These are phyloP conservation scores for Claviceps cyperi DNA, from an alignment of 2,329 filamentous ascomycete genomes.

Conservation along the genomic window DNA sequence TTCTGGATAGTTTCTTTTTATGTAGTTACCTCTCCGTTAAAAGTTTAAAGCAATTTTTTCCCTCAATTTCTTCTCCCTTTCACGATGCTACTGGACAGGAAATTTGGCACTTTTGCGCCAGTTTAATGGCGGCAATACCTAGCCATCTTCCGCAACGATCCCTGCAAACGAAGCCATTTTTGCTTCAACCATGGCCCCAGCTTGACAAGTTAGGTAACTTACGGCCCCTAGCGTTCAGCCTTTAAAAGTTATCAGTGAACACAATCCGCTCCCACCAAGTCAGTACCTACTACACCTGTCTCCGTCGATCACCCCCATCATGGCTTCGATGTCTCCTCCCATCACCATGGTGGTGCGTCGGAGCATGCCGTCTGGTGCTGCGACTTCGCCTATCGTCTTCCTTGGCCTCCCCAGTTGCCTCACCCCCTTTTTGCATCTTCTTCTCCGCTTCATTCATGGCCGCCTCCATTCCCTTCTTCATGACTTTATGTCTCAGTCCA, in stretches of 20 bases:
- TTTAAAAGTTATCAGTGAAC: not conserved
- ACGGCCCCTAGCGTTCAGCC: not conserved
- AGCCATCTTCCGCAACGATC: no score
- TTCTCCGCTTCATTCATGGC: conserved; percentile 6
- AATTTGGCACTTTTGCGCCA: no score
- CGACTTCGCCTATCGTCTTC: not conserved
- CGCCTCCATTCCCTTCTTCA: conserved; percentile 5
- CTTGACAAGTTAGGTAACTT: not conserved
- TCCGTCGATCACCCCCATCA: not conserved
- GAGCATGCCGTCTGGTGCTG: not conserved
- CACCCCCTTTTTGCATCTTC: conserved; percentile 2
- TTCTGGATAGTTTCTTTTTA: no score
- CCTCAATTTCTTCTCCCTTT: no score
- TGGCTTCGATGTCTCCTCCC: not conserved
- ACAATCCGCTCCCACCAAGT: not conserved
- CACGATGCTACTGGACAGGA: no score
- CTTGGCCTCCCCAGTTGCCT: not conserved
- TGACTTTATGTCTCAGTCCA: conserved; percentile 8
- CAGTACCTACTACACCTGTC: not conserved
- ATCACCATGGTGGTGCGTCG: not conserved
- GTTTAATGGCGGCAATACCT: no score
- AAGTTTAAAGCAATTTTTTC: no score
- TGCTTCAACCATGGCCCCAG: no score
- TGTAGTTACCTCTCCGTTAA: no score
- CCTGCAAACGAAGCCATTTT: no score